Percentiles rank a stretch among this genome's conserved stretches.
These are phyloP conservation scores for Collybia sordida DNA, from an alignment of 768 basidiomycete genomes.

Conservation along the genomic window DNA sequence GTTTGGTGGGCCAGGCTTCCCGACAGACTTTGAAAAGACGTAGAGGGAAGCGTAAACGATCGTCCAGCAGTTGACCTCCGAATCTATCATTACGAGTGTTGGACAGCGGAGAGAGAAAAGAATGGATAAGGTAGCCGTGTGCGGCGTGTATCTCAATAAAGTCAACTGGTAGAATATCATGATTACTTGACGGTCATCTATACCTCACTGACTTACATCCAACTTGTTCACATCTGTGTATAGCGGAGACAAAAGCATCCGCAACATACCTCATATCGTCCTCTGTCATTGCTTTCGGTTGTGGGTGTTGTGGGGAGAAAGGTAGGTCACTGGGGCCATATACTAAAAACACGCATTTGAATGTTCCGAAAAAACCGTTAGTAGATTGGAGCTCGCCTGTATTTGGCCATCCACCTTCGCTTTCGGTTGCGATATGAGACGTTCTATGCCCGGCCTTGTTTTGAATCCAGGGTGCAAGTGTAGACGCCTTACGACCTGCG, in stretches of 20 bases:
- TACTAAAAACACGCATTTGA: conserved; percentile 37
- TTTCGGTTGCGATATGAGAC: conserved; percentile 37
- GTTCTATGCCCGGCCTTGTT: conserved; percentile 29
- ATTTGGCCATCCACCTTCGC: conserved; percentile 72
- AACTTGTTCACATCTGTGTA: conserved; percentile 52
- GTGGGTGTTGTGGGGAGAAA: conserved; percentile 49
- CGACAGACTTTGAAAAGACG: conserved; percentile 54
- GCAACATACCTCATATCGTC: conserved; percentile 56
- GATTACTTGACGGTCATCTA: background rate
- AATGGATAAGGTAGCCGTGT: conserved; percentile 67
- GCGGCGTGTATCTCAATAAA: conserved; percentile 75
- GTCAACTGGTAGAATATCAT: conserved; percentile 42
- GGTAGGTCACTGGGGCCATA: conserved; percentile 59
- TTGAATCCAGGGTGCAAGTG: conserved; percentile 66
- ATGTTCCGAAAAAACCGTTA: background rate
- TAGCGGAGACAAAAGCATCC: conserved; percentile 57
- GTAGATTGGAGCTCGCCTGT: conserved; percentile 37
- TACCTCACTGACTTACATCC: conserved; percentile 49
- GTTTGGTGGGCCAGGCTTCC: conserved; percentile 57
- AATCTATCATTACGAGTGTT: conserved; percentile 72
- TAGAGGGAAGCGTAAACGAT: conserved; percentile 69
- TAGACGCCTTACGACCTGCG: conserved; percentile 70
- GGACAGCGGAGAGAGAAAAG: conserved; percentile 73
- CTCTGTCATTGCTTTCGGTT: conserved; percentile 58
- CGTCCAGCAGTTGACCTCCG: conserved; percentile 68